Percentiles rank a stretch among this genome's conserved stretches.
Conservation (phyloP, 2,329 filamentous ascomycete genomes). For the Didymella sp. region DNA sequence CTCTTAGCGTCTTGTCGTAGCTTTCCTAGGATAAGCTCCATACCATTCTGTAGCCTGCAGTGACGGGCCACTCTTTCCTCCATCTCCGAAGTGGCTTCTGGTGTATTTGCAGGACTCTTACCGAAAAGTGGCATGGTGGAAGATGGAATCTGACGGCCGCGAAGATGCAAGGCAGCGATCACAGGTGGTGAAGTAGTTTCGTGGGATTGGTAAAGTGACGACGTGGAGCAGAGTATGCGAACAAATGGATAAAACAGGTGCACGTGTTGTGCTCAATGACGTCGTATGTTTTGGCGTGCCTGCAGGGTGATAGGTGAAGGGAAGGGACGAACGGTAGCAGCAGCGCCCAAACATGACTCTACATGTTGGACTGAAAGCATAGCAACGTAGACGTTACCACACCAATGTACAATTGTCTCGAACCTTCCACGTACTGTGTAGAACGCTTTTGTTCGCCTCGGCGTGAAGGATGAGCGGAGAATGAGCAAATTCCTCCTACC, state of each 20-base stretch:
- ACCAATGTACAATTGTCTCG: too few relatives aligned
- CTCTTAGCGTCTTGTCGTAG: slow-evolving; percentile 32
- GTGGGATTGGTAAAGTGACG: background rate
- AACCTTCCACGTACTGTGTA: background rate
- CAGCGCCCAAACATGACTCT: background rate
- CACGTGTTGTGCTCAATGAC: background rate
- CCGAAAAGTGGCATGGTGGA: background rate
- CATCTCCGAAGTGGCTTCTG: background rate
- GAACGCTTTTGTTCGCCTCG: background rate
- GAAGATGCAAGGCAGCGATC: background rate
- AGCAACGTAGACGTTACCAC: background rate
- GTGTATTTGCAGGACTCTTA: background rate
- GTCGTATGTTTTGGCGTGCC: slow-evolving; percentile 1
- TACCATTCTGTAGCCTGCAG: slow-evolving; percentile 8
- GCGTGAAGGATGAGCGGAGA: background rate
- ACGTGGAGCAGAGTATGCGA: background rate
- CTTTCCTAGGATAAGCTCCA: slow-evolving; percentile 28
- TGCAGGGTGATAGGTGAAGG: slow-evolving; percentile 1
- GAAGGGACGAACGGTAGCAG: background rate
- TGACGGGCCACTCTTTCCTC: slow-evolving; percentile 10
- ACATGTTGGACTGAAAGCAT: background rate
- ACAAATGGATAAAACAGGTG: background rate
- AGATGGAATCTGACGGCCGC: background rate
- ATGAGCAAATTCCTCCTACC: background rate
- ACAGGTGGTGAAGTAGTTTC: background rate